Conservation (phyloP, 2,329 filamentous ascomycete species). For the Zelopaecilomyces penicillatus region DNA sequence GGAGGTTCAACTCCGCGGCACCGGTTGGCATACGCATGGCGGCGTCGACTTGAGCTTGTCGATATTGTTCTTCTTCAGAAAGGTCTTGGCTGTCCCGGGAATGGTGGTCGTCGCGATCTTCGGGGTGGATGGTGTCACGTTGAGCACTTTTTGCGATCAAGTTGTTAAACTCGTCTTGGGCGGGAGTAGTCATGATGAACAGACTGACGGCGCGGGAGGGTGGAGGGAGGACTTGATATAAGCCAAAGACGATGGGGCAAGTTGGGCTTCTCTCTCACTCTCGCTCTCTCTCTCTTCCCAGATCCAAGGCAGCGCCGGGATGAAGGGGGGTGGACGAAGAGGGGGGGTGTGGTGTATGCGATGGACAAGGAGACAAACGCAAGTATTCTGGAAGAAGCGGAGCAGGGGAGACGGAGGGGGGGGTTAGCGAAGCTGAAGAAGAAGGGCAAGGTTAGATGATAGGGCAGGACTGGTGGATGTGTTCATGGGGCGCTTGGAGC, state of each 20-base stretch:
- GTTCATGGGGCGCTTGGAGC: no score
- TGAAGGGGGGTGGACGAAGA: slow-evolving; percentile 13
- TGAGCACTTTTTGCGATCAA: slow-evolving; percentile 50
- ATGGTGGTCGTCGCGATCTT: slow-evolving; percentile 46
- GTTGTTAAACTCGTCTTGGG: slow-evolving; percentile 59
- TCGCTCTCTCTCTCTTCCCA: neutral
- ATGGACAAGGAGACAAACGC: slow-evolving; percentile 15
- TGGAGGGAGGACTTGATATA: slow-evolving; percentile 16
- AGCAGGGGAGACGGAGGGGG: no score
- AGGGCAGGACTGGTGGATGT: no score
- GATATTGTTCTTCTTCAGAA: slow-evolving; percentile 48
- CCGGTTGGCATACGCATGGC: slow-evolving; percentile 56
- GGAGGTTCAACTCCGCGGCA: slow-evolving; percentile 48
- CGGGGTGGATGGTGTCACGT: slow-evolving; percentile 42
- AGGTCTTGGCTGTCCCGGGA: slow-evolving; percentile 46
- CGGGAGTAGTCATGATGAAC: slow-evolving; percentile 48
- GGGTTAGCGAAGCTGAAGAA: no score
- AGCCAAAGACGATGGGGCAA: slow-evolving; percentile 10
- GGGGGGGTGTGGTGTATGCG: slow-evolving; percentile 13
- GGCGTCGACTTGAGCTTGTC: slow-evolving; percentile 49
- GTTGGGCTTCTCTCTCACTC: neutral
- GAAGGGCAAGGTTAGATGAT: no score
- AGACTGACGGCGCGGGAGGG: slow-evolving; percentile 7
- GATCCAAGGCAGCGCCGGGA: slow-evolving; percentile 1
- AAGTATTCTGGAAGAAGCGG: slow-evolving; percentile 27